Percentiles rank a stretch among this genome's conserved stretches.
Evolutionary conservation across 2,329 filamentous ascomycete genomes (phyloP).

Genomic region (Scytalidium lignicola): DNA sequence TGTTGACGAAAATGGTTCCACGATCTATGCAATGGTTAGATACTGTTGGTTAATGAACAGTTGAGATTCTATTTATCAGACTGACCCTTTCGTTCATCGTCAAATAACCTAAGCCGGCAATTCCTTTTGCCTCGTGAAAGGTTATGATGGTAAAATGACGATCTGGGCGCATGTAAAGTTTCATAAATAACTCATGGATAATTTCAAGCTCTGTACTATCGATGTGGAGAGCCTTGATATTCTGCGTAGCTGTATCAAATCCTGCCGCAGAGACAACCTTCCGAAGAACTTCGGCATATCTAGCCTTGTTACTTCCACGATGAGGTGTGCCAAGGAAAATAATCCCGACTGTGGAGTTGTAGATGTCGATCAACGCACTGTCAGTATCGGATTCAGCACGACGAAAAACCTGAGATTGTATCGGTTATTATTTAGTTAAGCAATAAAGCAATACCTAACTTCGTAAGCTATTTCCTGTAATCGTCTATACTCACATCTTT

Average conservation of each 20-base stretch:
- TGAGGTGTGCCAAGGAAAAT: constrained; percentile 30
- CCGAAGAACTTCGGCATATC: constrained; percentile 16
- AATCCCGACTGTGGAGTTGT: constrained; percentile 11
- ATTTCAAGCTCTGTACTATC: constrained; percentile 20
- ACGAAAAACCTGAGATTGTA: constrained; percentile 9
- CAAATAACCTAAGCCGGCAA: constrained; percentile 8
- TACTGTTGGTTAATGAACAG: background rate
- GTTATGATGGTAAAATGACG: constrained; percentile 11
- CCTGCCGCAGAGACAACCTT: constrained; percentile 14
- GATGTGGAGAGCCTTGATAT: constrained; percentile 10
- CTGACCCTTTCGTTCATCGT: constrained; percentile 10
- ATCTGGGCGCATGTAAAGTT: constrained; percentile 8
- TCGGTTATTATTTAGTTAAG: background rate
- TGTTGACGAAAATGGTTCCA: constrained; percentile 21
- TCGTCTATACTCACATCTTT: constrained; percentile 11
- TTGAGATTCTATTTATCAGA: background rate
- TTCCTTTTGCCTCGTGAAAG: constrained; percentile 17
- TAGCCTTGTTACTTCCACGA: constrained; percentile 22
- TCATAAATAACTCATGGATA: constrained; percentile 17
- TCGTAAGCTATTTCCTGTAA: background rate
- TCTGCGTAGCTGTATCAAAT: constrained; percentile 14
- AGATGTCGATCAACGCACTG: constrained; percentile 7
- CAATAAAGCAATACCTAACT: background rate
- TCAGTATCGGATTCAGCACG: constrained; percentile 5
- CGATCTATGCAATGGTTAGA: constrained; percentile 19